Conservation (phyloP, 2,329 filamentous ascomycete species). For the Xylariaceae sp. region DNA sequence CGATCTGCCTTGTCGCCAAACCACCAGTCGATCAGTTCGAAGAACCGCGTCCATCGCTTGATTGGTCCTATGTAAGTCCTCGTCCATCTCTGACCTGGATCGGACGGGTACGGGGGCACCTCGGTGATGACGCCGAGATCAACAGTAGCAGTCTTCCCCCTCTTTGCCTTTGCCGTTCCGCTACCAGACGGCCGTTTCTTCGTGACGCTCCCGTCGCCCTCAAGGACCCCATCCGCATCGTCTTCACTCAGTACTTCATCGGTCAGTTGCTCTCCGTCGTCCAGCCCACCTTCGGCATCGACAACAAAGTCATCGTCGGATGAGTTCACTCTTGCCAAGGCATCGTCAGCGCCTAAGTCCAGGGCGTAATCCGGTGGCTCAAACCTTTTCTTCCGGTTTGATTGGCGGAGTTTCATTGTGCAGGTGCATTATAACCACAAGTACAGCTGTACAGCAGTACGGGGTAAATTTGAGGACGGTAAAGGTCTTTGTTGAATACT, state of each 20-base stretch:
- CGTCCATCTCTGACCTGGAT: constrained; percentile 30
- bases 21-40: constrained; percentile 26
- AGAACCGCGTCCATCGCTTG: constrained; percentile 29
- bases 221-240: background rate
- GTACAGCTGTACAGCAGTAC: no score
- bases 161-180: constrained; percentile 4
- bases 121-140: constrained; percentile 16
- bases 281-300: constrained; percentile 10
- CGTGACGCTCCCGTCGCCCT: no score
- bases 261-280: constrained; percentile 4
- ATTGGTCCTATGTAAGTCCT: constrained; percentile 30
- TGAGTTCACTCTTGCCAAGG: constrained; percentile 14
- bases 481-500: constrained; percentile 5
- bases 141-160: background rate
- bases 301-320: constrained; percentile 27
- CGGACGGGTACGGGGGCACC: constrained; percentile 29
- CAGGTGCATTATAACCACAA: constrained; percentile 12
- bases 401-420: constrained; percentile 28
- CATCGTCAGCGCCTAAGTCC: constrained; percentile 20
- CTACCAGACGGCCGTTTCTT: no score
- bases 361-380: constrained; percentile 18
- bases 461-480: constrained; percentile 9
- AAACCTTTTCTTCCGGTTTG: constrained; percentile 26
- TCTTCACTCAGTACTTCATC: constrained; percentile 4
- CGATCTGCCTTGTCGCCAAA: constrained; percentile 26